A percentile compares a stretch with the other conserved stretches of the same genome.
phyloP scores from a whole-genome alignment of 179 eudicot genomes.

The Silene coronaria region DNA sequence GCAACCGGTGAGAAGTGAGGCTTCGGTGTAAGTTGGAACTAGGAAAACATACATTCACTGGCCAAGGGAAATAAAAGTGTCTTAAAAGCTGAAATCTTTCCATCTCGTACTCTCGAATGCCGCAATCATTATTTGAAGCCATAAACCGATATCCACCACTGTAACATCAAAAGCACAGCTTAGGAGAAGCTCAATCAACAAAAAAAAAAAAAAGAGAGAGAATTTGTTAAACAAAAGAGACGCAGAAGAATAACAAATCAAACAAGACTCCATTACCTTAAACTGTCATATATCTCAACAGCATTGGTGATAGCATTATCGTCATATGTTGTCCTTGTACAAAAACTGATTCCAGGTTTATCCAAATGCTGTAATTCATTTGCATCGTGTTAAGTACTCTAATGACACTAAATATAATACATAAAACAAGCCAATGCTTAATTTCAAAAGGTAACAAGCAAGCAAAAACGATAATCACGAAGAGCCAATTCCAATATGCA shows the following conservation, averaged over 20 bases:
- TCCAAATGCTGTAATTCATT: slow-evolving; percentile 53
- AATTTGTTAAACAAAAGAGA: not conserved
- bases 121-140: slow-evolving; percentile 77
- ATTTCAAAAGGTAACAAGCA: not conserved
- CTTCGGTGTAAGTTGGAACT: not conserved
- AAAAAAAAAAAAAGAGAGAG: no score
- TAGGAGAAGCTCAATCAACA: not conserved
- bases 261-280: slow-evolving; percentile 39
- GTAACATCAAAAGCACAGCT: slow-evolving; percentile 22
- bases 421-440: not conserved
- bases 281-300: slow-evolving; percentile 56
- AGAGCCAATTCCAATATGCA: not conserved
- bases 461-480: not conserved
- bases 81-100: slow-evolving; percentile 68
- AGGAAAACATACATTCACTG: slow-evolving; percentile 65
- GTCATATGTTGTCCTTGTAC: slow-evolving; percentile 73
- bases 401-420: not conserved
- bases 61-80: slow-evolving; percentile 75
- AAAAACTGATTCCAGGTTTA: slow-evolving; percentile 58
- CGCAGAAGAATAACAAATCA: not conserved
- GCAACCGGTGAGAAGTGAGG: not conserved
- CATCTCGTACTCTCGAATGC: slow-evolving; percentile 71
- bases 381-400: slow-evolving; percentile 10
- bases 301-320: slow-evolving; percentile 88
- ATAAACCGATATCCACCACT: slow-evolving; percentile 69